Conservation (phyloP, 352 stramenopile genomes). For the Aphanomyces astaci region DNA sequence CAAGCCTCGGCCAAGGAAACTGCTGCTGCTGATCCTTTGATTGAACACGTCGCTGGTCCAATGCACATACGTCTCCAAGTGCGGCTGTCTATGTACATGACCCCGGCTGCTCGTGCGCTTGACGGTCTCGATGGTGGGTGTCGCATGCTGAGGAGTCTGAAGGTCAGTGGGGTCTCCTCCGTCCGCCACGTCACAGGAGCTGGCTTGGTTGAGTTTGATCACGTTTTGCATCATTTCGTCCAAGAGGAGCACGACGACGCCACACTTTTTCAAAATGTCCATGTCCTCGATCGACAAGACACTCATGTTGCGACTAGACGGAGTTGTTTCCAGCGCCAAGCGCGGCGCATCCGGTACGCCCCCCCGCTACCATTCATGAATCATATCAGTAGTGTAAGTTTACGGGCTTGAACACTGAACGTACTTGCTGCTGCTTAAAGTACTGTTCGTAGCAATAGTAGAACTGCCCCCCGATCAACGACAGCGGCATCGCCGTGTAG, state of each 20-base stretch:
- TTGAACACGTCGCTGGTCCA: too few relatives aligned
- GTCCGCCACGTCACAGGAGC: neutral
- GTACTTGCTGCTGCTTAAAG: slow-evolving; percentile 6
- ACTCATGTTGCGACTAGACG: neutral
- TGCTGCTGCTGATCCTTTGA: too few relatives aligned
- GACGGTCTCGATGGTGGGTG: neutral
- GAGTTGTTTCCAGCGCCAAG: neutral
- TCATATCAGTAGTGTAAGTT: neutral
- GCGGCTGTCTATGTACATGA: too few relatives aligned
- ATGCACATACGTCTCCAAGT: too few relatives aligned
- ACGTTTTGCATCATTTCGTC: slow-evolving; percentile 23
- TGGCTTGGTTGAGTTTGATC: slow-evolving; percentile 2
- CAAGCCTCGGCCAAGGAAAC: neutral
- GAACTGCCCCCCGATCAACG: slow-evolving; percentile 62
- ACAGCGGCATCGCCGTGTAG: slow-evolving; percentile 72
- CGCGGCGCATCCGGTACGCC: neutral
- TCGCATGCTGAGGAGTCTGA: neutral
- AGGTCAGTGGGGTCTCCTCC: neutral
- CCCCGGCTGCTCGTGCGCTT: too few relatives aligned
- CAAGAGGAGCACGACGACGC: slow-evolving; percentile 8
- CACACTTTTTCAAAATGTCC: slow-evolving; percentile 6
- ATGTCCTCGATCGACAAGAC: neutral
- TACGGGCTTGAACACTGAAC: neutral
- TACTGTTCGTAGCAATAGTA: slow-evolving; percentile 42
- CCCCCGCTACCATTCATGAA: neutral